A percentile compares a stretch with the other conserved stretches of the same genome.
phyloP scores from a whole-genome alignment of 768 basidiomycete genomes.

The Termitomyces sp. region DNA sequence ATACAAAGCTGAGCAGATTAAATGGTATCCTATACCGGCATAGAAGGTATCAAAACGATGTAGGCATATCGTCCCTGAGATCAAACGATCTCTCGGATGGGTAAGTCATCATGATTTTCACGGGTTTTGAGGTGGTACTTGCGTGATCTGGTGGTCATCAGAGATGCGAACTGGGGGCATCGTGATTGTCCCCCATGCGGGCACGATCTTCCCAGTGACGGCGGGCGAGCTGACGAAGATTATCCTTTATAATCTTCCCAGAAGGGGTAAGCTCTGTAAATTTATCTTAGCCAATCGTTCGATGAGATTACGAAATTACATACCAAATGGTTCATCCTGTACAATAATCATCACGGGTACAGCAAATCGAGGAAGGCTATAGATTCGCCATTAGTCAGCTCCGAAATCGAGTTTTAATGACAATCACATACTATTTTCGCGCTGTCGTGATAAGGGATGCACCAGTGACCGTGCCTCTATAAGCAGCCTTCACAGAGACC shows the following conservation, averaged over 20 bases:
- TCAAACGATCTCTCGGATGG: too few relatives aligned
- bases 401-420: not conserved
- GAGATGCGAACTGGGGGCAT: slow-evolving; percentile 1
- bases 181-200: not conserved
- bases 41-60: not conserved
- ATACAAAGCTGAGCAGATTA: not conserved
- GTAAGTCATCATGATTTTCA: not conserved
- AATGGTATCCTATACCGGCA: not conserved
- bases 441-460: slow-evolving; percentile 37
- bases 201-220: slow-evolving; percentile 34
- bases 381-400: not conserved
- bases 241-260: slow-evolving; percentile 51
- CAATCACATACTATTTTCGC: slow-evolving; percentile 31
- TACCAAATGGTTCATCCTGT: slow-evolving; percentile 38
- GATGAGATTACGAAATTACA: slow-evolving; percentile 1
- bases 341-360: slow-evolving; percentile 57
- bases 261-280: slow-evolving; percentile 48
- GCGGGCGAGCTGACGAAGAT: slow-evolving; percentile 40
- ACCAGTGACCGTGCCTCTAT: slow-evolving; percentile 41
- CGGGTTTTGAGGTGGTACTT: too few relatives aligned
- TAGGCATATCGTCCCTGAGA: not conserved
- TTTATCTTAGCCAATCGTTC: not conserved
- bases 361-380: slow-evolving; percentile 47
- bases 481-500: slow-evolving; percentile 44
- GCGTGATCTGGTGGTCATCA: not conserved